Base-by-base conservation (phyloP, 2,329 filamentous ascomycete species). In the Fusarium sp. region DNA sequence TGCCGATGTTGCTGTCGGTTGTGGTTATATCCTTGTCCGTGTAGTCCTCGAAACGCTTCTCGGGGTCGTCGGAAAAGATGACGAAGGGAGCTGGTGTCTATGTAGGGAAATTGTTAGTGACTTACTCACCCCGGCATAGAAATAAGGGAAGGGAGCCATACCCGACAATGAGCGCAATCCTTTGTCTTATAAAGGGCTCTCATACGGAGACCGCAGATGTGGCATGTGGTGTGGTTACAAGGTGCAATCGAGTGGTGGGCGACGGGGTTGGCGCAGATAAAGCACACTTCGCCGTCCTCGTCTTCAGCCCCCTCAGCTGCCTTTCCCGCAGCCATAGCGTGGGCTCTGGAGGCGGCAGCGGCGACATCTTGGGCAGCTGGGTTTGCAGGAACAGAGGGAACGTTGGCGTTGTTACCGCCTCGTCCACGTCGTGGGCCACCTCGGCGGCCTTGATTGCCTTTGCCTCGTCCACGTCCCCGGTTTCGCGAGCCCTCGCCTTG, bases 141-240 rank as follows among this genome's bases (percentile, higher is more conserved):
- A 52, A 16, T 28, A 34, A 36, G 30, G 44, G 39, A 37, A 9
- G 39, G n/a, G 9, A 15, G 36, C 44, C 91, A 73, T 86, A 95
- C 93, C 77, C 96, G 88, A 79, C 96, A 99, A 80, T 98, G 95
- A n/a, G 95, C 93, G 81, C 96, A 99, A 70, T 95, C 93, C 80
- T 97, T 97, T 65, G 91, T 97, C 85, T 98, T 98, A 83, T 98
- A 99, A 46, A 99, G 84, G 1, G 95, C 96, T 74, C 96, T 89
- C 89, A 98, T 89, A 64, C 96, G 89, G 73, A 99, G 83, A 10
- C 94, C 92, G 80, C 96, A 99, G 71, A 98, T 97, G 82, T 99
- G 96, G 79, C 96, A 99, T 51, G 95, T 98, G 61, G 93, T 89
- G 82, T 99, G 96, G 80, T 98, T 98, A 82, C 96, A 99, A 18